Conservation (phyloP, 352 stramenopile species). For the Pythium apleroticum region DNA sequence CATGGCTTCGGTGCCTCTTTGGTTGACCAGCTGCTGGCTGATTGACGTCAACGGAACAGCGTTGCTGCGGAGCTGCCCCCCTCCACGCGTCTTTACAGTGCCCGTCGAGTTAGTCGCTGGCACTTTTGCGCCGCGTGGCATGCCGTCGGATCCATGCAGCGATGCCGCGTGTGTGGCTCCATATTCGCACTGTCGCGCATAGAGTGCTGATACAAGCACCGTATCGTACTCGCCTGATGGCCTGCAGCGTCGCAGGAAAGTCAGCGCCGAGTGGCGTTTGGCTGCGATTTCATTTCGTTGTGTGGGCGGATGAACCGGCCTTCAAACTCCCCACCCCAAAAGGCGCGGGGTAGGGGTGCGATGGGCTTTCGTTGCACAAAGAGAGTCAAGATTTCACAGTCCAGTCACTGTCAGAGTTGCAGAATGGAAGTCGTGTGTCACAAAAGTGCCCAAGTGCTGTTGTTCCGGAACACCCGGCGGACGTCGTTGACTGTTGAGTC, state of each 20-base stretch:
- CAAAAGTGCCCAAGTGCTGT: not conserved
- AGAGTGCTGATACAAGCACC: not conserved
- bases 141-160: not conserved
- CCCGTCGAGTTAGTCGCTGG: not conserved
- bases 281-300: slow-evolving; percentile 1
- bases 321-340: slow-evolving; percentile 5
- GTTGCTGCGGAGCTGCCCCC: not conserved
- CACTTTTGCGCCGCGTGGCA: not conserved
- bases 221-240: not conserved
- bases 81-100: not conserved
- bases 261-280: slow-evolving; percentile 5
- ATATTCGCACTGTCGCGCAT: not conserved
- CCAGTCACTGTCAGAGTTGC: not conserved
- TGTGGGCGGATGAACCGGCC: slow-evolving; percentile 1
- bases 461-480: not conserved
- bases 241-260: not conserved
- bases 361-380: not conserved
- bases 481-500: not conserved
- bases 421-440: slow-evolving; percentile 10
- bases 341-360: slow-evolving; percentile 12
- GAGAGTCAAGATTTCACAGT: not conserved
- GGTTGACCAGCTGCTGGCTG: not conserved
- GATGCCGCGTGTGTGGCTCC: not conserved
- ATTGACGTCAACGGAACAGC: slow-evolving; percentile 1
- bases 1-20: not conserved